Evolutionary conservation across 257 asterid genomes (phyloP).

Genomic region (Rubia yunnanensis): DNA sequence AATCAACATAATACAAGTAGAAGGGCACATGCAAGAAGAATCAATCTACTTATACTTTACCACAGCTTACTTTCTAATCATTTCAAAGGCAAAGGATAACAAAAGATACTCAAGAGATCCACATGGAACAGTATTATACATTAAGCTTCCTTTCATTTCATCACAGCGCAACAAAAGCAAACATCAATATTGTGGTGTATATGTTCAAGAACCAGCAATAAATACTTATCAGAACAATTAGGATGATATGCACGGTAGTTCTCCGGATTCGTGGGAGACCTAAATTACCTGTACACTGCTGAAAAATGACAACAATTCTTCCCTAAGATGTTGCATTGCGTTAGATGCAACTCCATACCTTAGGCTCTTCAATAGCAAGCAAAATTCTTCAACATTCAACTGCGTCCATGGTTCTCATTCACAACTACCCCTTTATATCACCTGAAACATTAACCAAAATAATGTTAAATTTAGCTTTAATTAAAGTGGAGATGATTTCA

Average conservation of each 20-base stretch:
- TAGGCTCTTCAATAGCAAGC: too few species aligned
- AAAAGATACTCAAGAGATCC: neutral
- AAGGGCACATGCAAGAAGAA: slow-evolving; percentile 2
- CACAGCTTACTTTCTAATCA: neutral
- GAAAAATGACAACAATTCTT: neutral
- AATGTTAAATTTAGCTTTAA: too few species aligned
- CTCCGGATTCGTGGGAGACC: neutral
- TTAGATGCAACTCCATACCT: too few species aligned
- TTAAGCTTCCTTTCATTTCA: neutral
- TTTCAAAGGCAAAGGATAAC: neutral
- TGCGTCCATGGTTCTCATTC: too few species aligned
- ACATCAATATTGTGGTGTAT: neutral
- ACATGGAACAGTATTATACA: slow-evolving; percentile 4
- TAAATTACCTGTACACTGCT: too few species aligned
- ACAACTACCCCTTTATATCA: too few species aligned
- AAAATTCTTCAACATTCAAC: too few species aligned
- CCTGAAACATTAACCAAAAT: too few species aligned
- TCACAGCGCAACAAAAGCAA: slow-evolving; percentile 1
- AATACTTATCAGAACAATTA: neutral
- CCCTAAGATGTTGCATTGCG: neutral
- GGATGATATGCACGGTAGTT: neutral
- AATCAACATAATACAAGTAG: neutral
- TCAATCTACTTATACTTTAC: too few species aligned
- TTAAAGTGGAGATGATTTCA: too few species aligned
- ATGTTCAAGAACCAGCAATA: neutral